Conservation (phyloP, 345 rosid genomes). For the Gynandropsis gynandra region DNA sequence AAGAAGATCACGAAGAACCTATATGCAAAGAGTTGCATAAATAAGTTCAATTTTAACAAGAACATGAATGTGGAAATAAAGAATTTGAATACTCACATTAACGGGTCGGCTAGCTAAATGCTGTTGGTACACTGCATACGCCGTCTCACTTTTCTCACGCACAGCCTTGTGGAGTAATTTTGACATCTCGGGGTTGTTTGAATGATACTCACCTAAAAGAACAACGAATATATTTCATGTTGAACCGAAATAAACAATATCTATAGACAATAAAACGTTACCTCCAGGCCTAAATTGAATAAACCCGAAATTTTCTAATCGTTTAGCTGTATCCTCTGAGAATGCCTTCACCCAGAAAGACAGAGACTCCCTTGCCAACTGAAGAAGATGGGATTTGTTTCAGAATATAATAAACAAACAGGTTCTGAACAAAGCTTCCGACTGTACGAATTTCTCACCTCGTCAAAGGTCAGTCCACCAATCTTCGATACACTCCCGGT, state of each 20-base stretch:
- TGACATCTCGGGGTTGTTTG: conserved; percentile 98
- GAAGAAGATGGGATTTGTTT: conserved; percentile 19
- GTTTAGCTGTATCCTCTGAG: conserved; percentile 93
- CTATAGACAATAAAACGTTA: conserved; percentile 21
- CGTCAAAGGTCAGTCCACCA: conserved; percentile 88
- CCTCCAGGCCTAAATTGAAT: conserved; percentile 98
- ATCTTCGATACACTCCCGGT: conserved; percentile 78
- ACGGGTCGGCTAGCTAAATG: conserved; percentile 94
- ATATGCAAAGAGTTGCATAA: conserved; percentile 15
- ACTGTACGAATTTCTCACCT: conserved; percentile 42
- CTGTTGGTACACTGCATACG: conserved; percentile 88
- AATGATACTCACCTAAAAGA: conserved; percentile 83
- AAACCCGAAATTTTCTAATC: conserved; percentile 92
- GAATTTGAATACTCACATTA: conserved; percentile 47
- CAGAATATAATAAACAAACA: conserved; percentile 1
- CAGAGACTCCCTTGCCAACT: conserved; percentile 92
- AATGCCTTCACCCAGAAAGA: conserved; percentile 99
- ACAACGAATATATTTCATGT: conserved; percentile 1
- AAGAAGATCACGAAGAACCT: conserved; percentile 97
- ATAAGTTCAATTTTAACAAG: conserved; percentile 2
- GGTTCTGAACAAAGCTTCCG: neutral
- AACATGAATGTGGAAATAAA: conserved; percentile 1
- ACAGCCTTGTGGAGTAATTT: conserved; percentile 97
- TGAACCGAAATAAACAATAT: neutral
- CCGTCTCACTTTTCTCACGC: conserved; percentile 92